A percentile compares a stretch with the other conserved stretches of the same genome.
phyloP scores from a whole-genome alignment of 441 rosid genomes.

The Cnidoscolus chayamansa region DNA sequence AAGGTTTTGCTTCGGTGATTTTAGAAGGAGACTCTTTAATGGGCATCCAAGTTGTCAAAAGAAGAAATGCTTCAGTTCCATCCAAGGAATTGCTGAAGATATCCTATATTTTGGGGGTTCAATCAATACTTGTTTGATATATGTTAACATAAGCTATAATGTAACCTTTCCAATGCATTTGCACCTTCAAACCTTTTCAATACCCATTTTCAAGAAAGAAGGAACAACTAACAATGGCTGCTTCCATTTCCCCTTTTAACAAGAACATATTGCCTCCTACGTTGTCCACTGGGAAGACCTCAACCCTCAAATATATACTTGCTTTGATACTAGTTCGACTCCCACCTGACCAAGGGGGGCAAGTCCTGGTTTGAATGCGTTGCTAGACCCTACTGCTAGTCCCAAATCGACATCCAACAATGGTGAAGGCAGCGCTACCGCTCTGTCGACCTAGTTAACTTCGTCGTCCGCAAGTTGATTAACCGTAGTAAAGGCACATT shows the following conservation, averaged over 20 bases:
- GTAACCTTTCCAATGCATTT: no score
- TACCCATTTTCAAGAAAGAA: no score
- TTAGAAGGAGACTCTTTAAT: no score
- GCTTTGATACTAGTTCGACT: conserved; percentile 2
- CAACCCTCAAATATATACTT: conserved; percentile 2
- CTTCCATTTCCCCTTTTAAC: background rate
- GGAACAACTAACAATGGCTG: background rate
- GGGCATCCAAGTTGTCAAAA: no score
- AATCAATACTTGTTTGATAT: no score
- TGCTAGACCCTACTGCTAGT: conserved; percentile 4
- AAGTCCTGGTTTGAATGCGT: conserved; percentile 9
- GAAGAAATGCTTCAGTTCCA: no score
- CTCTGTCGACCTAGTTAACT: background rate
- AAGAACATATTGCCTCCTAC: no score
- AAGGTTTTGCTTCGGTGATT: no score
- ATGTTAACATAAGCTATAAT: no score
- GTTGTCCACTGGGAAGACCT: background rate
- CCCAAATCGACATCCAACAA: conserved; percentile 3
- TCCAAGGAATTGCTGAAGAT: no score
- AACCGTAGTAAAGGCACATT: conserved; percentile 7
- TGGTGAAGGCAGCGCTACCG: background rate
- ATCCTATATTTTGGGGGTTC: no score
- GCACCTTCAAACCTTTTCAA: no score
- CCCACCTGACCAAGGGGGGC: background rate
- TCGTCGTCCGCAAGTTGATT: background rate